Evolutionary conservation across 768 basidiomycete genomes (phyloP).

Genomic region (Termitomyces sp.): DNA sequence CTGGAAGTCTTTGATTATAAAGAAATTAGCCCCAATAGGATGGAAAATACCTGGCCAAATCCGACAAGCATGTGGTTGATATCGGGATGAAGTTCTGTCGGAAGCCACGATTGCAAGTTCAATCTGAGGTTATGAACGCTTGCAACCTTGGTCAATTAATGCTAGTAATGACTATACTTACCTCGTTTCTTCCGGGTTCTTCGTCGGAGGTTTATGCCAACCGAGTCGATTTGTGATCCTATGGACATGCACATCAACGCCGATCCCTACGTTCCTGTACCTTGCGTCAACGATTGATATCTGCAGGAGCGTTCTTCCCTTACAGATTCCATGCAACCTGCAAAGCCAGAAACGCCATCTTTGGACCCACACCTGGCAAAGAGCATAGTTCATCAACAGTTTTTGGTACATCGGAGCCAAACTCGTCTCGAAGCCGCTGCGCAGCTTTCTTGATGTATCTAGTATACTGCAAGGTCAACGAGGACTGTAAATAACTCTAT

Average conservation of each 20-base stretch:
- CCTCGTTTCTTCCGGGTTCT: slow-evolving; percentile 87
- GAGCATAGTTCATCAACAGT: slow-evolving; percentile 87
- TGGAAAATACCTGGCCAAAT: slow-evolving; percentile 69
- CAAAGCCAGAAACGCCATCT: slow-evolving; percentile 89
- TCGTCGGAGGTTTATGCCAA: slow-evolving; percentile 87
- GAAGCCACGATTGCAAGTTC: slow-evolving; percentile 83
- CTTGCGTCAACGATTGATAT: background rate
- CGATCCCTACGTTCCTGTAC: slow-evolving; percentile 82
- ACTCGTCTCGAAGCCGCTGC: slow-evolving; percentile 61
- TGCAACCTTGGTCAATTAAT: background rate
- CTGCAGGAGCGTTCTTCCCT: slow-evolving; percentile 16
- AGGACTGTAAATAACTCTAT: background rate
- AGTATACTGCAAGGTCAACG: background rate
- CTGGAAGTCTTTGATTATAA: slow-evolving; percentile 28
- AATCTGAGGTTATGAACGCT: slow-evolving; percentile 34
- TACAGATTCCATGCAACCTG: slow-evolving; percentile 85
- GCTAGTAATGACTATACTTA: slow-evolving; percentile 20
- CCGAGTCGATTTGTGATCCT: slow-evolving; percentile 90
- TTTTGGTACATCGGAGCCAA: slow-evolving; percentile 82
- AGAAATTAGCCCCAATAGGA: background rate
- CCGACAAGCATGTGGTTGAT: slow-evolving; percentile 83
- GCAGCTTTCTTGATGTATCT: slow-evolving; percentile 80
- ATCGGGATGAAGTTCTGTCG: slow-evolving; percentile 63
- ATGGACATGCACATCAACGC: slow-evolving; percentile 96
- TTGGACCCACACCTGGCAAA: slow-evolving; percentile 89